Base-by-base conservation (phyloP, 129 eudicot genomes). In the Ambrosia trifida region DNA sequence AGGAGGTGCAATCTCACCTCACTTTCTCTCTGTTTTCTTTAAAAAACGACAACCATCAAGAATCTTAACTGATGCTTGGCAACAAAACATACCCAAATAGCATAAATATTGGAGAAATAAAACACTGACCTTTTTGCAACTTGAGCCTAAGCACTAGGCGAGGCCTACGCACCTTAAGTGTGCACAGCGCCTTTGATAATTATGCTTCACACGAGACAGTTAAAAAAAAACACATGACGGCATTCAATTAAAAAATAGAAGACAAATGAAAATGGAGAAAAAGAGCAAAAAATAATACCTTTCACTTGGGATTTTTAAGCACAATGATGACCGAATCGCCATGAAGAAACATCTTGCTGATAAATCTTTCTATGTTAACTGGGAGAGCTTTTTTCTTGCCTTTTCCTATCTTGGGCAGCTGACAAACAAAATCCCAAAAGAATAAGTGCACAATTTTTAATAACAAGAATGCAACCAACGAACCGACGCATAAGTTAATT, bases 271-370 rank as follows among this genome's bases (percentile, higher is more conserved):
- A 68, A 36, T 11, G 31, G 14, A 17, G 3, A 2, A 57, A 73
- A 53, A 19, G 19, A 73, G 58, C 52, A 33, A 40, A 50, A 44
- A 11, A 2, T 47, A 28, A 20, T 74, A 81, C 89, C 86, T 69
- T 59, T 89, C 64, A 93, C 87, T 93, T 93, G 7, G 98, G 98
- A 63, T 93, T 93, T 72, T 96, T 74, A 45, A 89, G 96, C 66
- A 93, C 98, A 70, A 88, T 86, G 87, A 92, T 89, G 59, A 91
- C 97, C 1, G 97, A 91, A 83, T 91, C 97, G 12, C 98, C 98
- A 50, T 96, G 87, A 5, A 92, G 96, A 71, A 92, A 92, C 98
- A 92, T 92, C 81, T 92, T 92, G 84, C 96, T 92, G 16, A 92
- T 92, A 77, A 91, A 92, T 67, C 95, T 82, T 70, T 92, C 96